phyloP scores from a whole-genome alignment of 352 stramenopile genomes.

The Phytophthora aleatoria region DNA sequence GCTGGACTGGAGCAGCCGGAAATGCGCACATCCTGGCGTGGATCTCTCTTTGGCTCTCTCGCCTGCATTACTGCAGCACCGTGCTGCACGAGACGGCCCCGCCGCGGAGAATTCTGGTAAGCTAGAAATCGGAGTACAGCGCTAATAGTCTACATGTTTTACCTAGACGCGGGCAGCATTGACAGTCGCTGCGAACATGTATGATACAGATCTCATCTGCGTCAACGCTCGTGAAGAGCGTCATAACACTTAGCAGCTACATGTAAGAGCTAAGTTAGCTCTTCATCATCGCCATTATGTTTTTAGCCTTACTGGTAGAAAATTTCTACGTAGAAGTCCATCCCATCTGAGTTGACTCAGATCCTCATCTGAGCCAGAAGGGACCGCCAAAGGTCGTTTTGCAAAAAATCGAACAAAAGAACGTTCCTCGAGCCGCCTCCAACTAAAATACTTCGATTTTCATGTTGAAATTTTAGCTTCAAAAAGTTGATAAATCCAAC shows the following conservation, averaged over 20 bases:
- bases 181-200: no score
- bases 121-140: no score
- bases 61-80: constrained; percentile 4
- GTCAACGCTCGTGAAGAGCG: no score
- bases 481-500: no score
- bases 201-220: no score
- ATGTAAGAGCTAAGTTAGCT: neutral
- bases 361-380: constrained; percentile 3
- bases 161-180: no score
- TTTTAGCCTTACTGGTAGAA: no score
- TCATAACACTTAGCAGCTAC: neutral
- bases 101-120: no score
- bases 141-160: no score
- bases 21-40: constrained; percentile 18
- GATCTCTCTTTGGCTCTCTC: constrained; percentile 1
- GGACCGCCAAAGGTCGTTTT: constrained; percentile 26
- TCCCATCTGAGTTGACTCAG: constrained; percentile 5
- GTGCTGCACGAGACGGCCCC: no score
- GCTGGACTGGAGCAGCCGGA: constrained; percentile 13
- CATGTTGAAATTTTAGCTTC: neutral
- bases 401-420: constrained; percentile 25
- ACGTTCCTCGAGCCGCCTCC: constrained; percentile 17
- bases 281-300: no score
- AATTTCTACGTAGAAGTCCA: no score
- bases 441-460: constrained; percentile 7